Evolutionary conservation across 2,329 filamentous ascomycete species (phyloP).

Genomic region (Pseudogymnoascus sp.): DNA sequence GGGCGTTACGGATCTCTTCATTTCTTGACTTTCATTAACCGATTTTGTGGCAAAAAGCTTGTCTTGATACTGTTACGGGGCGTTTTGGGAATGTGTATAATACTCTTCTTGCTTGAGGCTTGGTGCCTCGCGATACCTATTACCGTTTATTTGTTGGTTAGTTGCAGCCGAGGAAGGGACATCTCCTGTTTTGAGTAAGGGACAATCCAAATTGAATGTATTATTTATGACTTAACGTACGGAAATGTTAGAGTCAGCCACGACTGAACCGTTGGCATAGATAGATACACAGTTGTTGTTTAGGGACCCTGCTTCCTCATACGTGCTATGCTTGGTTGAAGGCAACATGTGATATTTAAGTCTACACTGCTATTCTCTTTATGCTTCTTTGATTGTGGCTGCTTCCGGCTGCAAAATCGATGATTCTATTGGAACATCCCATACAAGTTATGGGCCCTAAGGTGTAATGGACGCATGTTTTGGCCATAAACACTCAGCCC

Average conservation of each 20-base stretch:
- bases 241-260: not conserved
- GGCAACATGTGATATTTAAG: not conserved
- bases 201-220: slow-evolving; percentile 5
- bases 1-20: slow-evolving; percentile 8
- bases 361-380: not conserved
- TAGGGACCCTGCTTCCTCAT: not conserved
- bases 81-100: slow-evolving; percentile 6
- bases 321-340: not conserved
- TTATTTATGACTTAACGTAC: not conserved
- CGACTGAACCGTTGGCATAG: not conserved
- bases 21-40: slow-evolving; percentile 13
- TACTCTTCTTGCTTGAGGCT: slow-evolving; percentile 1
- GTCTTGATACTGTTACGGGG: not conserved
- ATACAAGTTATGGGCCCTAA: not conserved
- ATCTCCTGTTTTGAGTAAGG: not conserved
- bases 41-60: slow-evolving; percentile 11
- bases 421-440: not conserved
- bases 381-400: not conserved
- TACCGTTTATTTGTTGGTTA: not conserved
- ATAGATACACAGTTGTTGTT: not conserved
- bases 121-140: slow-evolving; percentile 2
- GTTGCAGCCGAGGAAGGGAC: not conserved
- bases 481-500: not conserved
- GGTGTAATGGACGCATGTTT: not conserved
- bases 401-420: not conserved